Evolutionary conservation across 2,329 filamentous ascomycete species (phyloP).

Genomic region (Diaporthe citrichinensis): DNA sequence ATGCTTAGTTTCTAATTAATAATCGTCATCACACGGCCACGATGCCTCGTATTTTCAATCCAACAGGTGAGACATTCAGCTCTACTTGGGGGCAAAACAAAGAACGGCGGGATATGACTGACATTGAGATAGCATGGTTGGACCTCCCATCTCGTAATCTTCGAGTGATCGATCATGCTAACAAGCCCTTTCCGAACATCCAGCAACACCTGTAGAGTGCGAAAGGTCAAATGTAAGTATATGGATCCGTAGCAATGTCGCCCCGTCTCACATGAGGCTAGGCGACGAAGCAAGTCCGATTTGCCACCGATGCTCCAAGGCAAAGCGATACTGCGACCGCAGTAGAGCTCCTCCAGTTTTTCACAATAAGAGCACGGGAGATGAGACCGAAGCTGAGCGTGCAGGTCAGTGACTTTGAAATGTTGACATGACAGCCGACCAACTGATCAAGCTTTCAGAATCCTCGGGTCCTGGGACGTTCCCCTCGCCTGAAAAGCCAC

Average conservation of each 20-base stretch:
- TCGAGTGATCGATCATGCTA: background rate
- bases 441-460: background rate
- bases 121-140: background rate
- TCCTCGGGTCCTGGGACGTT: background rate
- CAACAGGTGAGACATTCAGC: background rate
- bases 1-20: background rate
- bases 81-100: background rate
- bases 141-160: background rate
- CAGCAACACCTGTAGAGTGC: slow-evolving; percentile 15
- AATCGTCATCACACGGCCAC: background rate
- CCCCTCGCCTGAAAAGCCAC: background rate
- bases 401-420: background rate
- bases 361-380: background rate
- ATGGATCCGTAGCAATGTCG: background rate
- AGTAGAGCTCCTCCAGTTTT: background rate
- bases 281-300: background rate
- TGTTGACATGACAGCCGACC: background rate
- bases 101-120: background rate
- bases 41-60: slow-evolving; percentile 10
- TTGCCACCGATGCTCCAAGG: slow-evolving; percentile 1
- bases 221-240: slow-evolving; percentile 4
- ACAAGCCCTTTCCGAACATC: background rate
- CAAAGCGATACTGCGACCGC: slow-evolving; percentile 10
- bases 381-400: no score
- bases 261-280: background rate